Conservation (phyloP, 176 grass and related monocot genomes). For the Cymbopogon citratus region DNA sequence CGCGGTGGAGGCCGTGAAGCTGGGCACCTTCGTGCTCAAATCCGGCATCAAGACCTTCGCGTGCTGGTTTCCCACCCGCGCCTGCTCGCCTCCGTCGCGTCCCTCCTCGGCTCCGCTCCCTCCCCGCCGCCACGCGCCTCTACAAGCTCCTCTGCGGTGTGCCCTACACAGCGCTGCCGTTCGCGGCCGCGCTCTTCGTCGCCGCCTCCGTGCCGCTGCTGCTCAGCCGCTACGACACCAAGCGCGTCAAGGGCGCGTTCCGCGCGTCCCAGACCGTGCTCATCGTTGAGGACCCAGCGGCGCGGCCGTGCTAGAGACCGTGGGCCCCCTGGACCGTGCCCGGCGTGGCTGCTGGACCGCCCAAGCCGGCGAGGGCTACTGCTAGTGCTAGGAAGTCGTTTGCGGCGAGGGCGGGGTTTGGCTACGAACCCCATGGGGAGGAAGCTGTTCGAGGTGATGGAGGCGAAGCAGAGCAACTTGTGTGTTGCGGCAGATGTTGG, state of each 20-base stretch:
- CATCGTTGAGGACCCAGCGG: slow-evolving; percentile 88
- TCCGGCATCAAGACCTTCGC: slow-evolving; percentile 88
- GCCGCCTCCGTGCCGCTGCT: slow-evolving; percentile 58
- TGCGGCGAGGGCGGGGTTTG: slow-evolving; percentile 49
- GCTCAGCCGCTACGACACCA: slow-evolving; percentile 71
- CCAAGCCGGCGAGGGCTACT: not conserved
- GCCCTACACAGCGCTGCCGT: slow-evolving; percentile 89
- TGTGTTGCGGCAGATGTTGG: slow-evolving; percentile 85
- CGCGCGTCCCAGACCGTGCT: slow-evolving; percentile 42
- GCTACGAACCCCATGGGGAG: slow-evolving; percentile 75
- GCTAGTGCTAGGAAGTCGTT: slow-evolving; percentile 30
- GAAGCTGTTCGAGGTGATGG: slow-evolving; percentile 92
- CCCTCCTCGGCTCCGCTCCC: slow-evolving; percentile 62
- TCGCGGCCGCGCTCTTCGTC: slow-evolving; percentile 70
- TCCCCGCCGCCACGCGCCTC: slow-evolving; percentile 27
- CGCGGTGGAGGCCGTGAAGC: slow-evolving; percentile 74
- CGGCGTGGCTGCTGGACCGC: not conserved
- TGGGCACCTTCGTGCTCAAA: slow-evolving; percentile 86
- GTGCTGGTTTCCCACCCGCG: slow-evolving; percentile 71
- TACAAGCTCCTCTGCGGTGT: slow-evolving; percentile 89
- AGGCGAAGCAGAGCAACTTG: slow-evolving; percentile 77
- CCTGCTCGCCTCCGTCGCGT: slow-evolving; percentile 54
- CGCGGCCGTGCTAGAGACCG: slow-evolving; percentile 83
- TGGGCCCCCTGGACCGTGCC: too few species aligned
- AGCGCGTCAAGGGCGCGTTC: slow-evolving; percentile 60